Evolutionary conservation across 73 alveolate genomes (phyloP), one percentile per base, ranked within the genome.

Genomic region (Paramecium bursaria): DNA sequence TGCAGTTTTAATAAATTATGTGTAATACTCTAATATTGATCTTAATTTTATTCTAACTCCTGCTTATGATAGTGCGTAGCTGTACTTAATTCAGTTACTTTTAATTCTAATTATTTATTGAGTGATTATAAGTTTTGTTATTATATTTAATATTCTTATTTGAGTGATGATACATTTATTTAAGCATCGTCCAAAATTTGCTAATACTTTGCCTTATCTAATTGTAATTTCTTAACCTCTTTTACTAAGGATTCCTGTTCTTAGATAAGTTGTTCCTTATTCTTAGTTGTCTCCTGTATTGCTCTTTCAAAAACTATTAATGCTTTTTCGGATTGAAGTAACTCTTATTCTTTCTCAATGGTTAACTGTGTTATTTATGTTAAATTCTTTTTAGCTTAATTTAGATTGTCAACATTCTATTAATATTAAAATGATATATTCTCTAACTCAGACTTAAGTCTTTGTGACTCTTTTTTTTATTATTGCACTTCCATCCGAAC

Each of bases 111-210:
- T 42, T 67, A 39, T 67, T 67, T 67, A 67, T 67, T 67, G 19
- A 67, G 50, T 3, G 82, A 67, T 67, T 67, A 44, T 67, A 67
- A 67, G 44, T 67, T 67, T 15, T 44, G 44, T 67, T 67, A 39
- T 19, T 67, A 42, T 25, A 67, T 31, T 67, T 67, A 21, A 19
- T 15, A 67, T 44, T 67, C 82, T 27, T 67, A 67, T 67, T 67
- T 67, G 6, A 67, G 7, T 3, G 50, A 21, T 14, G 33, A 6
- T 4, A 67, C 33, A 39, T 67, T 57, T 7, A 67, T 67, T 10
- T 53, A 39, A 67, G 82, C 82, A 67, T 67, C 82, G 44, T 67
- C 82, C 13, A 67, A 53, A 19, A 39, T 10, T 67, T 67, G 44
- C 44, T 31, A 14, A 17, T 39, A 67, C 44, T 67, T 67, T 0